Evolutionary conservation across 2,329 filamentous ascomycete genomes (phyloP), one percentile per base, ranked within the genome.

Genomic region (Thielaviopsis euricoi): DNA sequence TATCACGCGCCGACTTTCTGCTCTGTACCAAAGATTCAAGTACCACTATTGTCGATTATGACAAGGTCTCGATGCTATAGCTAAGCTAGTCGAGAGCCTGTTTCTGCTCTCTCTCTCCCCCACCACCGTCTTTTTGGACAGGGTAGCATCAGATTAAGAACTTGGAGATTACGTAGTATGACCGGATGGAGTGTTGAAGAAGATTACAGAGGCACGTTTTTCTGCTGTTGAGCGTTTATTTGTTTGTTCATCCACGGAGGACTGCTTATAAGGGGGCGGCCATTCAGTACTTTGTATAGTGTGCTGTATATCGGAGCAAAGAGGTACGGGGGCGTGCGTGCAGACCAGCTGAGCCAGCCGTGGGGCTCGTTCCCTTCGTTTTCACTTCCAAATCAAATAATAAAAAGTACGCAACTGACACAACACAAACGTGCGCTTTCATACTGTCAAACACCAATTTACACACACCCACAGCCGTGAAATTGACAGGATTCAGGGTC

Each of bases 361-460:
- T 49, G 46, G 46, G 12, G 4, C 25, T 26, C 25, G 25, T 26
- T 55, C 17, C 50, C 17, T 49, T 49, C 22, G 19, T 17, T 50
- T 49, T 49, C n/a, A 54, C 43, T 6, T 57, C 40, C 48, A 59
- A 26, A 26, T n/a, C n/a, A n/a, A n/a, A n/a, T n/a, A n/a, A n/a
- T n/a, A n/a, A n/a, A n/a, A n/a, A n/a, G n/a, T n/a, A n/a, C n/a
- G n/a, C n/a, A 5, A 6, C 37, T 43, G 37, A 43, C 37, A 43
- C 37, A 43, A 17, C n/a, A 17, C 6, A 15, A 17, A 12, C 17
- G 37, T 43, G 37, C 37, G 25, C 25, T 33, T 6, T 10, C 29
- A 33, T 33, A 33, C 7, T 33, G 37, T n/a, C n/a, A n/a, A n/a
- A n/a, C n/a, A n/a, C n/a, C 43, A 21, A 48, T 48, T 19, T 43